Evolutionary conservation across 345 rosid genomes (phyloP), one percentile per base, ranked within the genome.

Genomic region (Populus ilicifolia): DNA sequence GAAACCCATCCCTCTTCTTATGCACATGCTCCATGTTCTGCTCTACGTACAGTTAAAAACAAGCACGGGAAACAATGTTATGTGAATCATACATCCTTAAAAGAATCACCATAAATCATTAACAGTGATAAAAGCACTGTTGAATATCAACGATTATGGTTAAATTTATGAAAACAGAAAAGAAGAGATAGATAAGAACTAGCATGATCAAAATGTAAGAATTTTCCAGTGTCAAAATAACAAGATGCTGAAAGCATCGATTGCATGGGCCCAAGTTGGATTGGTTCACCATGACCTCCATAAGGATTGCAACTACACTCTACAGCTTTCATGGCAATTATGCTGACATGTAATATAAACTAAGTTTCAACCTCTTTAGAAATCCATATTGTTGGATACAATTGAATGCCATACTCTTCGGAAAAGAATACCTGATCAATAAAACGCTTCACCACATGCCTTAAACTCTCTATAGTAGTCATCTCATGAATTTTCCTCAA

Each of bases 1-100:
- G 94, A 83, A 72, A 85, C 93, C 91, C 98, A 38, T 93, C 98
- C 88, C 98, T 91, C 82, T 86, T 92, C 89, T 83, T 88, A 69
- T 77, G 86, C 78, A 96, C 90, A 85, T 85, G 93, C 76, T 90
- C 93, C 38, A 90, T 68, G 66, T 96, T 92, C 83, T 83, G 78
- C 85, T 93, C 97, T 74, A 92, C 95, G 98, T 93, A 74, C 30
- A 74, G 39, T 59, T 23, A 69, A 69, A 75, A 75, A 35, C 64
- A 63, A 54, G 50, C 9, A 12, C 2, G 2, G 18, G 20, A 65
- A 14, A 38, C n/a, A 17, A 44, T 35, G 50, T n/a, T 1, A 30
- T 18, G 48, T 18, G n/a, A 50, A 50, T 50, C 3, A 4, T 50
- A 50, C 56, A 50, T 50, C 56, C 56, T 17, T 50, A 8, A 4